Evolutionary conservation across 495 filamentous ascomycete species (phyloP), one percentile per base, ranked within the genome.

Genomic region (Neurospora discreta): DNA sequence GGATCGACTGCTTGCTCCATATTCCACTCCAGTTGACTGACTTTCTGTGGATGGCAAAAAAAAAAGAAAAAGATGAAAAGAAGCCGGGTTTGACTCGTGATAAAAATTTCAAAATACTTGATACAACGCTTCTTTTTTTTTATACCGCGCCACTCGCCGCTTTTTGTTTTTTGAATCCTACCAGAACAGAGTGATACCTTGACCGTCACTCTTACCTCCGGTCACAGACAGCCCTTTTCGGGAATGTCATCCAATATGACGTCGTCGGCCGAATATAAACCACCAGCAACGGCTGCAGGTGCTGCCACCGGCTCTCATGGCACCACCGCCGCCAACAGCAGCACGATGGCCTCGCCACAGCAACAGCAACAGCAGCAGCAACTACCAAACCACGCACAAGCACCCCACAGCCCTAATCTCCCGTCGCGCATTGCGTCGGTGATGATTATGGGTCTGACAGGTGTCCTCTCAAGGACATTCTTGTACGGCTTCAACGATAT

Each of bases 391-490:
- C 52, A 60, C 30, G 23, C 41, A 38, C n/a, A 68, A 44, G 39
- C 67, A 20, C 72, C 76, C 20, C 70, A 74, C 71, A 77, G 74
- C 73, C 87, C 87, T 8, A 84, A 81, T 75, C 81, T 87, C 20
- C 81, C 84, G 80, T 83, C 82, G 86, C 86, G 87, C 52, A 77
- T 85, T 69, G 80, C 80, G n/a, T 87, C 87, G 18, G 80, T 85
- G 40, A 68, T 85, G 68, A 76, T 86, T 18, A 89, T 89, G 86
- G 86, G 87, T 74, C 39, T 84, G 40, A 86, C 84, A 1, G 82
- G 82, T 36, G 42, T 82, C 20, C 41, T 85, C 0, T 85, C 80
- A 0, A 79, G 80, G 40, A 73, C 68, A 1, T 86, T 86, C 70
- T 70, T 87, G 40, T 85, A 82, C 69, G 82, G 84, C 0, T 75